These are phyloP conservation scores for Murraya koenigii DNA, from an alignment of 345 rosid genomes.

Conservation along the genomic window DNA sequence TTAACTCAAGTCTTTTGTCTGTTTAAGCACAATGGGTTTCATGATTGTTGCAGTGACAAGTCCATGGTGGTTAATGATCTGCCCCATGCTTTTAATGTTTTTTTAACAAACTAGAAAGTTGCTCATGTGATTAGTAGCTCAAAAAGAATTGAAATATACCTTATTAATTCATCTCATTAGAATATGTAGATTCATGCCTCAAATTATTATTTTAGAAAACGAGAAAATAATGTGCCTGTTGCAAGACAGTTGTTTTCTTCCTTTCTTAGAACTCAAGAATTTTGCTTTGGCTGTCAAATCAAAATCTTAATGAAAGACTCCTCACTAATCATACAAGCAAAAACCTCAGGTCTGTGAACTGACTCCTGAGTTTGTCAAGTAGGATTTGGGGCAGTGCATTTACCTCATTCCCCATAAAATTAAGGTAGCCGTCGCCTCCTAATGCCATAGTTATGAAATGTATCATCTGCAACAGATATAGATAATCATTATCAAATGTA, in stretches of 20 bases:
- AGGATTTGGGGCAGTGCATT: constrained; percentile 9
- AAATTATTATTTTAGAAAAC: neutral
- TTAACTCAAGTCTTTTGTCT: neutral
- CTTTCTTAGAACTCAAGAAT: neutral
- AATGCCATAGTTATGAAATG: constrained; percentile 75
- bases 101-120: neutral
- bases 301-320: neutral
- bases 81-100: neutral
- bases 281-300: neutral
- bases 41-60: neutral
- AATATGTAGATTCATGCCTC: neutral
- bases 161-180: neutral
- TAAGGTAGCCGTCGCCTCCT: constrained; percentile 84
- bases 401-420: constrained; percentile 90
- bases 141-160: neutral
- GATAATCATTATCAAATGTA: too few species aligned
- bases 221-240: neutral
- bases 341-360: neutral
- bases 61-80: neutral
- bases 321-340: neutral
- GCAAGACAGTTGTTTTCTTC: neutral
- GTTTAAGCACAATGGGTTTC: neutral
- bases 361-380: neutral
- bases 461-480: constrained; percentile 51
- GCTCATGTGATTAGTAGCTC: neutral